Evolutionary conservation across 164 flowering plant species (phyloP).

Genomic region (Nymphaea colorata): DNA sequence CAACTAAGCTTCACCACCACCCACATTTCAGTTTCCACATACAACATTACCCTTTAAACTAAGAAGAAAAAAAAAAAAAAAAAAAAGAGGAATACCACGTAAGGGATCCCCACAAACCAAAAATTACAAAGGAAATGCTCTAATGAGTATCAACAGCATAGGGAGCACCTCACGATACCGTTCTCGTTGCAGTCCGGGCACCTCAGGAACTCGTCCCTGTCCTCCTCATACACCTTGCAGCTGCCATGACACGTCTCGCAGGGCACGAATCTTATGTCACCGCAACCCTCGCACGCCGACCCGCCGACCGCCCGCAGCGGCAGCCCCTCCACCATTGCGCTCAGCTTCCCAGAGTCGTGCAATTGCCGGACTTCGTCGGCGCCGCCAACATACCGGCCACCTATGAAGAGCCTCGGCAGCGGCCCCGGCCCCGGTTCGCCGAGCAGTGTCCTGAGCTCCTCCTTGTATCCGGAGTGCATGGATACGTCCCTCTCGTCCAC

Average conservation of each 20-base stretch:
- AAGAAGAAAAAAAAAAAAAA: too few species aligned
- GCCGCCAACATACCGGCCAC: slow-evolving; percentile 58
- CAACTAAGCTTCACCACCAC: too few species aligned
- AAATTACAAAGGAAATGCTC: too few species aligned
- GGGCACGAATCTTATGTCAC: slow-evolving; percentile 73
- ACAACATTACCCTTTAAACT: background rate
- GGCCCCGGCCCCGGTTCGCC: slow-evolving; percentile 26
- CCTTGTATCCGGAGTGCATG: slow-evolving; percentile 74
- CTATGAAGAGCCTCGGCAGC: slow-evolving; percentile 68
- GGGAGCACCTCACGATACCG: slow-evolving; percentile 63
- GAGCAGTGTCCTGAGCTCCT: slow-evolving; percentile 52
- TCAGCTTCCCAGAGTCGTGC: slow-evolving; percentile 73
- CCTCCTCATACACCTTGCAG: slow-evolving; percentile 52
- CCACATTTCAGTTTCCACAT: background rate
- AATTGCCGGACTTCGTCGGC: slow-evolving; percentile 54
- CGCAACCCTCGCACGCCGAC: slow-evolving; percentile 61
- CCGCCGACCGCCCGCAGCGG: slow-evolving; percentile 24
- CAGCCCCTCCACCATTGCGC: slow-evolving; percentile 37
- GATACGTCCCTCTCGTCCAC: slow-evolving; percentile 92
- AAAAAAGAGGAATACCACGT: background rate
- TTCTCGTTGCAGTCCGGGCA: slow-evolving; percentile 91
- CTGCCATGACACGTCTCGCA: slow-evolving; percentile 88
- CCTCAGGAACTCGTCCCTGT: slow-evolving; percentile 43
- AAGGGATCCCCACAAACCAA: too few species aligned
- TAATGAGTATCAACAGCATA: slow-evolving; percentile 28